Evolutionary conservation across 2,329 filamentous ascomycete species (phyloP), one percentile per base, ranked within the genome.

Genomic region (Aspergillus neoniger): DNA sequence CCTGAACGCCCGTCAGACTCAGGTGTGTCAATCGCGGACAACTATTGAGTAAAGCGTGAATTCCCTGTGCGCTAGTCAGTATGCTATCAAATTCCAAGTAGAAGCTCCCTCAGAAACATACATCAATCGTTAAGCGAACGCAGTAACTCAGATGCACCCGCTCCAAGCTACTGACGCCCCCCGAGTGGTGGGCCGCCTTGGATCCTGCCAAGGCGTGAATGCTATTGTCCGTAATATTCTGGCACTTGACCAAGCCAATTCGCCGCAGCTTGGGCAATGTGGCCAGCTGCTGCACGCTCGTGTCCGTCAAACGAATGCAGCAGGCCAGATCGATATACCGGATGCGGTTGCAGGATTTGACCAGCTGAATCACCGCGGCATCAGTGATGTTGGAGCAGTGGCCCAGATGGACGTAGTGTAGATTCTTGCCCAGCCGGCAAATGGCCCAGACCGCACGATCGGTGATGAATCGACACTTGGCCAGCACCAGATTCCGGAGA

Each of bases 271-370:
- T 99, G 3, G 95, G 95, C 5, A 99, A 83, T 14, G 86, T 86
- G 5, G 95, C 93, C 39, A 99, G 82, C 65, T 91, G 89, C 63
- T 85, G 89, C 15, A 99, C 90, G 21, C 93, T 97, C 10, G 85
- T 83, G 69, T 99, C 95, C 0, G 95, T 98, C 62, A 99, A 81
- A 68, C 91, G 88, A 14, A 85, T 86, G 77, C 95, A 99, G 79
- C 95, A 98, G n/a, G 95, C 95, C 47, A 99, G 81, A 73, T 99
- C 95, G 65, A 99, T 99, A 74, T 99, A 99, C 58, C 95, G 86
- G 67, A 99, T 98, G 23, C 95, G 87, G 71, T 94, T 98, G 81
- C 95, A 99, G 56, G 82, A 83, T 67, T 89, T 88, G 41, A 97
- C 92, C 32, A 99, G 83, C 58, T 88, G 88, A 69, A 91, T 90